Evolutionary conservation across 2,329 filamentous ascomycete genomes (phyloP).

Genomic region (Colletotrichum sp.): DNA sequence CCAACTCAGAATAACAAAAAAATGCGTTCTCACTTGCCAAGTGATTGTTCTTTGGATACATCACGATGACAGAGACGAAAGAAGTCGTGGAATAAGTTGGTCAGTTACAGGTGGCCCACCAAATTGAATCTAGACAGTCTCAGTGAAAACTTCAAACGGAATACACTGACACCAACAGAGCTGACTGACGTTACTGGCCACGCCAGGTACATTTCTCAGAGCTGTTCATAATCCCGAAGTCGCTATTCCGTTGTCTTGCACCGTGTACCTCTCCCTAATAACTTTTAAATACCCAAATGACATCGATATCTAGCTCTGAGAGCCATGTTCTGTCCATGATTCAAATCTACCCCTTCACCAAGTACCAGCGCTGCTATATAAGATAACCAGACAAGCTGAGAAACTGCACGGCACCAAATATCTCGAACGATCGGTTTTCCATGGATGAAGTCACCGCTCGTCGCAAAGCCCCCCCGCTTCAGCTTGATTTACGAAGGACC

Average conservation of each 20-base stretch:
- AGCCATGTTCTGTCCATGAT: neutral
- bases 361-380: neutral
- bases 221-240: neutral
- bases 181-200: neutral
- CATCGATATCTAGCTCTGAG: neutral
- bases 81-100: neutral
- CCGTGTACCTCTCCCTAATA: neutral
- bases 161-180: neutral
- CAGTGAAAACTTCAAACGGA: neutral
- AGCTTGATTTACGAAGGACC: neutral
- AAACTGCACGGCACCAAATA: neutral
- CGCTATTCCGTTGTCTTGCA: neutral
- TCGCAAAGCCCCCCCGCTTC: neutral
- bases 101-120: neutral
- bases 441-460: neutral
- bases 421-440: neutral
- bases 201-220: neutral
- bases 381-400: accelerated
- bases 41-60: neutral
- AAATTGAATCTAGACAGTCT: neutral
- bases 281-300: neutral
- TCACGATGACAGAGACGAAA: neutral
- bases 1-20: neutral
- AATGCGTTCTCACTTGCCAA: too few relatives aligned
- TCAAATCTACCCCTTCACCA: neutral